Percentiles rank a stretch among this genome's conserved stretches.
These are phyloP conservation scores for Rhododendron henanense DNA, from an alignment of 148 eudicot species.

Conservation along the genomic window DNA sequence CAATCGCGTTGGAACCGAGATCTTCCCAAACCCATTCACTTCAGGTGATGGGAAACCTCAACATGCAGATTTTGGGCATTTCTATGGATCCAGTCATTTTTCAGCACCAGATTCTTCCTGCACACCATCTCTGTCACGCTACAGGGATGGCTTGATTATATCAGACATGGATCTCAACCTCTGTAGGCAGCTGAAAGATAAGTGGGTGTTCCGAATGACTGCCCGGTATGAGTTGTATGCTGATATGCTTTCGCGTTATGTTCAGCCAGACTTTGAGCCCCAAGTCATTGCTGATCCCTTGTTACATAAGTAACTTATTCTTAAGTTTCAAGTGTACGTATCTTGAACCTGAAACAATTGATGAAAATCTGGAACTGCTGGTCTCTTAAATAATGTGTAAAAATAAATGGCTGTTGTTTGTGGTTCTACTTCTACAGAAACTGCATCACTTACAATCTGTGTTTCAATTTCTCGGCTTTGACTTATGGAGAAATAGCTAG, in stretches of 20 bases:
- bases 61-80: slow-evolving; percentile 88
- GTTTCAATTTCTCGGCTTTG: neutral
- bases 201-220: slow-evolving; percentile 98
- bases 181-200: slow-evolving; percentile 86
- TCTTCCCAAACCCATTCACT: slow-evolving; percentile 85
- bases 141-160: slow-evolving; percentile 74
- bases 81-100: slow-evolving; percentile 93
- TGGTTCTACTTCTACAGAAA: neutral
- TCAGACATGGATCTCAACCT: slow-evolving; percentile 96
- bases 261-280: slow-evolving; percentile 76
- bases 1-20: slow-evolving; percentile 92
- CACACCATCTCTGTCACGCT: slow-evolving; percentile 78
- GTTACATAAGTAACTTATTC: slow-evolving; percentile 45
- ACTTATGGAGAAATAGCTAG: neutral
- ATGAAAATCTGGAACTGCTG: neutral
- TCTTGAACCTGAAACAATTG: slow-evolving; percentile 2
- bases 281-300: slow-evolving; percentile 82
- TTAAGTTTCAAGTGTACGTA: neutral
- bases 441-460: neutral
- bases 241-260: slow-evolving; percentile 60
- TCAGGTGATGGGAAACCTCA: slow-evolving; percentile 98
- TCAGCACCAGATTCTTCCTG: slow-evolving; percentile 98
- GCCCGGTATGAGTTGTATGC: slow-evolving; percentile 77
- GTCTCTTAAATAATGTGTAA: neutral
- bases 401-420: slow-evolving; percentile 7